A percentile compares a stretch with the other conserved stretches of the same genome.
phyloP scores from a whole-genome alignment of 163 green algal genomes.

The Coccomyxa subellipsoidea region DNA sequence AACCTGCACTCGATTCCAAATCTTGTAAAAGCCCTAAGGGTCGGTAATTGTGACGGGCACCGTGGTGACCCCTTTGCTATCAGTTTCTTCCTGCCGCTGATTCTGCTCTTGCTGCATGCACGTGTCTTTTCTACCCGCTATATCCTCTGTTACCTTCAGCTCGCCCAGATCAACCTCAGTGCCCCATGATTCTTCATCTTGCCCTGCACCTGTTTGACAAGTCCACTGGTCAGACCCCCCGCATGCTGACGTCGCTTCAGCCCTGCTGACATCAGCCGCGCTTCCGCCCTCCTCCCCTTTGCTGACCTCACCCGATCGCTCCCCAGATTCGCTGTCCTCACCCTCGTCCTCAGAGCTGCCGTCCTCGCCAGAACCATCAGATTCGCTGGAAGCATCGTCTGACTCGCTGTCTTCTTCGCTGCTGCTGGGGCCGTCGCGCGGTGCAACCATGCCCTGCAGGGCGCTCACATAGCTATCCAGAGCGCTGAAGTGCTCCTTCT shows the following conservation, averaged over 20 bases:
- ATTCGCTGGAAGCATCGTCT: not conserved
- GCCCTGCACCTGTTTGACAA: not conserved
- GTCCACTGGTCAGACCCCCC: not conserved
- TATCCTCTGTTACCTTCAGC: no score
- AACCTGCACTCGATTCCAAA: no score
- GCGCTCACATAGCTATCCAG: constrained; percentile 39
- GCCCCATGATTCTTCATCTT: not conserved
- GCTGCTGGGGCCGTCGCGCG: not conserved
- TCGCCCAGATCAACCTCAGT: not conserved
- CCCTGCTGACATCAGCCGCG: not conserved
- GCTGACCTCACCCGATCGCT: not conserved
- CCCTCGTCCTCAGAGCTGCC: not conserved
- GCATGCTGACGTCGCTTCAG: not conserved
- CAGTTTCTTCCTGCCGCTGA: no score
- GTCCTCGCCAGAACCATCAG: not conserved
- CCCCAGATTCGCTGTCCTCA: not conserved
- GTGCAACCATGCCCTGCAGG: not conserved
- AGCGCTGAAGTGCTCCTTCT: constrained; percentile 54
- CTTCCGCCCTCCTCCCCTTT: not conserved
- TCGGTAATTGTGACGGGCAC: no score
- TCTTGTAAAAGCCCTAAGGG: no score
- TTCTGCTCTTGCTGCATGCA: no score
- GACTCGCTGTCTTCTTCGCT: not conserved
- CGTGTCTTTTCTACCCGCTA: no score
- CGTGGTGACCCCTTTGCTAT: no score